Base-by-base conservation (phyloP, 768 basidiomycete species). In the Tylopilus sp. region DNA sequence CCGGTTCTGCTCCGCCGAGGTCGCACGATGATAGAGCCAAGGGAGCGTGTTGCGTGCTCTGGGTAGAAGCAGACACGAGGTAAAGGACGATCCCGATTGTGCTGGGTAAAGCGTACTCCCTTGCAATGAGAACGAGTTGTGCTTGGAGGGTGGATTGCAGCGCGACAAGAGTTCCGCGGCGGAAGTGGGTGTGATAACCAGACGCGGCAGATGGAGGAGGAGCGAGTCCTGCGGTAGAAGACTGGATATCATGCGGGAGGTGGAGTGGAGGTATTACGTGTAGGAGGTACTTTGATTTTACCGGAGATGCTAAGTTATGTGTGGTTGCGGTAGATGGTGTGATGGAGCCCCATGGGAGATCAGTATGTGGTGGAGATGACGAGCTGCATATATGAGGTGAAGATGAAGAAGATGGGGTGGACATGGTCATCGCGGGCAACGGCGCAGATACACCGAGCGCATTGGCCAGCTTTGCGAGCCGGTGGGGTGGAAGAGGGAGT, bases 41-140 rank as follows among this genome's bases (percentile, higher is more conserved):
- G 1, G 63, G 52, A 30, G 51, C 51, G 38, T 47, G 52, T 26
- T 50, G 56, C 15, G 47, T 50, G 39, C 46, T 56, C 47, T 60
- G 68, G 6, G 62, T 42, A 42, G 70, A 56, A 18, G 73, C 60
- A 35, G 73, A 74, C 40, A 90, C 79, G 41, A 98, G 81, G 68
- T 94, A 98, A 2, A 98, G 75, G 39, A 90, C 75, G 42, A 98
- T 71, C 6, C 95, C 95, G 13, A 80, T 70, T 0, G 89, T 91
- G 58, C 86, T 91, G 1, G 95, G 95, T 17, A 98, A 74, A 3
- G 90, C 89, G 62, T 94, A 98, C 70, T 98, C 95, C 69, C 85
- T 86, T 13, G 95, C 93, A 46, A 98, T 97, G 7, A 91, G 88
- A 20, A 76, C 75, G 10, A 97, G 72, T 65, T 97, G 95, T 1